Conservation (phyloP, 2,329 filamentous ascomycete species). For the Hymenoscyphus fraxineus region DNA sequence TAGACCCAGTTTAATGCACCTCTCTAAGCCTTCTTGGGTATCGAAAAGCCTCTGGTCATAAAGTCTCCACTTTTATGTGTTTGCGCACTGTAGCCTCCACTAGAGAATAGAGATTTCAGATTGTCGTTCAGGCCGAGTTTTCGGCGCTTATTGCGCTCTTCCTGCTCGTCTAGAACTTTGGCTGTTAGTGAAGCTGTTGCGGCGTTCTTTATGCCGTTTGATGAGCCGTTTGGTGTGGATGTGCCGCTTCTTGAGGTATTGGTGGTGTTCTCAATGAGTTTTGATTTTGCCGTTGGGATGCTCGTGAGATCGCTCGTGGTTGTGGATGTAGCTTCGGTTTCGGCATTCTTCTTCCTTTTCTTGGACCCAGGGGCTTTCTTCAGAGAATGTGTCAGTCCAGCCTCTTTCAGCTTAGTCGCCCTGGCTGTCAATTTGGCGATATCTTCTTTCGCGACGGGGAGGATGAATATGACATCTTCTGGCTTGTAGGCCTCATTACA, state of each 20-base stretch:
- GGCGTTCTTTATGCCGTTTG: constrained; percentile 70
- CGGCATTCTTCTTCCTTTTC: constrained; percentile 67
- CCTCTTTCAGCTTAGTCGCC: constrained; percentile 63
- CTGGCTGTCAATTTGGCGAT: constrained; percentile 63
- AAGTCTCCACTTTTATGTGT: constrained; percentile 46
- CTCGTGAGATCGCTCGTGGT: constrained; percentile 26
- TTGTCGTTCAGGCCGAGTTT: constrained; percentile 61
- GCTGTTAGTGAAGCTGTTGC: constrained; percentile 81
- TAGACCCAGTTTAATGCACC: neutral
- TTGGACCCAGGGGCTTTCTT: constrained; percentile 74
- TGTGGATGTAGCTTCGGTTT: constrained; percentile 22
- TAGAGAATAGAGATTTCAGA: constrained; percentile 51
- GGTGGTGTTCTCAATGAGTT: constrained; percentile 25
- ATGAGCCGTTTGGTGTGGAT: constrained; percentile 40
- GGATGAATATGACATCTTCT: constrained; percentile 77
- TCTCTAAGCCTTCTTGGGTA: constrained; percentile 40
- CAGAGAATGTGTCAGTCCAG: constrained; percentile 77
- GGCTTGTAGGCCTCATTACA: constrained; percentile 72
- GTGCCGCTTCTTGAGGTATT: constrained; percentile 32
- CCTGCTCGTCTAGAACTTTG: constrained; percentile 82
- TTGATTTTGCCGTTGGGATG: constrained; percentile 25
- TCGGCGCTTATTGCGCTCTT: constrained; percentile 72
- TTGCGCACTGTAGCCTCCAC: constrained; percentile 39
- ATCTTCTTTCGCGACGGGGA: constrained; percentile 69
- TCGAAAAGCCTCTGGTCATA: constrained; percentile 55